Evolutionary conservation across 169 alveolate species (phyloP).

Genomic region (Plasmodium reichenowi): DNA sequence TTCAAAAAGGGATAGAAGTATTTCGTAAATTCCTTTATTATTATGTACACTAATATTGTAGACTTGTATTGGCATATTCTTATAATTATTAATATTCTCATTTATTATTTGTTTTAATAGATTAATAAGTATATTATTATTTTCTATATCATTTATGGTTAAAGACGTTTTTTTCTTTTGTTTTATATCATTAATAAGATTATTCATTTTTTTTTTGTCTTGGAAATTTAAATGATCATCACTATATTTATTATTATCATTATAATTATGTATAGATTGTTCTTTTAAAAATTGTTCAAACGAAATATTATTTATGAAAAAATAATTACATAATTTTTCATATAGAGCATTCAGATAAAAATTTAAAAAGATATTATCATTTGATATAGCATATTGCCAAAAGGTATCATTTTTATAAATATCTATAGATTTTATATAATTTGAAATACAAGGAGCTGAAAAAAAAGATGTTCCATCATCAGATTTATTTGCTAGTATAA

Average conservation of each 20-base stretch:
- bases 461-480: conserved; percentile 46
- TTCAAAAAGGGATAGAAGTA: conserved; percentile 34
- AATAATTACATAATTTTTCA: conserved; percentile 2
- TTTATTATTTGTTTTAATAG: conserved; percentile 43
- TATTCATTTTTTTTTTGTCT: conserved; percentile 1
- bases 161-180: conserved; percentile 20
- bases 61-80: conserved; percentile 34
- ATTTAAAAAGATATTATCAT: conserved; percentile 32
- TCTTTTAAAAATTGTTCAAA: conserved; percentile 13
- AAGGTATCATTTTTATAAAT: conserved; percentile 50
- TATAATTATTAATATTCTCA: conserved; percentile 31
- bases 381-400: conserved; percentile 45
- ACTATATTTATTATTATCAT: neutral
- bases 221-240: neutral
- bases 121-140: conserved; percentile 13
- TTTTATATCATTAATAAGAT: conserved; percentile 29
- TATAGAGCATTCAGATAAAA: conserved; percentile 20
- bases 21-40: conserved; percentile 71
- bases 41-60: conserved; percentile 58
- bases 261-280: neutral
- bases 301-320: neutral
- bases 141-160: conserved; percentile 39
- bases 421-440: conserved; percentile 57
- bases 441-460: conserved; percentile 72
- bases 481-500: conserved; percentile 61